phyloP scores from a whole-genome alignment of 179 eudicot species.

The Amaranthus tricolor region DNA sequence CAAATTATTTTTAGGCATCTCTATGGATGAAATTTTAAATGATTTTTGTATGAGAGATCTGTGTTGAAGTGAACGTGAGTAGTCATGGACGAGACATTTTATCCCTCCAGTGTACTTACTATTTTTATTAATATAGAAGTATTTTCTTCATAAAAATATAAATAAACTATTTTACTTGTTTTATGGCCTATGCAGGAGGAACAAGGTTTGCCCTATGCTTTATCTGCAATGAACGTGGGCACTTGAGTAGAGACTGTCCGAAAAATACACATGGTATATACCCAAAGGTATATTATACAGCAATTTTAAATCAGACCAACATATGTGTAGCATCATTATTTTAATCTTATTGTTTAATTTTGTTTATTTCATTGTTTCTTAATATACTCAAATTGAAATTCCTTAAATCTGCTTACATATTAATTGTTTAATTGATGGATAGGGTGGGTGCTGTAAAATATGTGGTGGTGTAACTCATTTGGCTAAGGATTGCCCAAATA shows the following conservation, averaged over 20 bases:
- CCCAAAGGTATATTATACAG: conserved; percentile 64
- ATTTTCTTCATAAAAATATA: too few relatives aligned
- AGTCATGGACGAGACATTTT: too few relatives aligned
- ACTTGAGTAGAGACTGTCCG: conserved; percentile 92
- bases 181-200: conserved; percentile 56
- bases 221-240: conserved; percentile 90
- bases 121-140: too few relatives aligned
- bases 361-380: neutral
- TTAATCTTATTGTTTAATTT: neutral
- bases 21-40: too few relatives aligned
- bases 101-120: too few relatives aligned
- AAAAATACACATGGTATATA: conserved; percentile 89
- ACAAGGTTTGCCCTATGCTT: conserved; percentile 91
- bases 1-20: too few relatives aligned
- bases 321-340: neutral
- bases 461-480: conserved; percentile 86
- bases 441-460: conserved; percentile 95
- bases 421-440: conserved; percentile 3
- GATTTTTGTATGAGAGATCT: too few relatives aligned
- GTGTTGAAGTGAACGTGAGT: too few relatives aligned
- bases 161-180: too few relatives aligned
- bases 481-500: conserved; percentile 84
- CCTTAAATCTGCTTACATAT: neutral
- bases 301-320: neutral
- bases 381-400: neutral